Evolutionary conservation across 345 rosid species (phyloP).

Genomic region (Hibiscus trionum): DNA sequence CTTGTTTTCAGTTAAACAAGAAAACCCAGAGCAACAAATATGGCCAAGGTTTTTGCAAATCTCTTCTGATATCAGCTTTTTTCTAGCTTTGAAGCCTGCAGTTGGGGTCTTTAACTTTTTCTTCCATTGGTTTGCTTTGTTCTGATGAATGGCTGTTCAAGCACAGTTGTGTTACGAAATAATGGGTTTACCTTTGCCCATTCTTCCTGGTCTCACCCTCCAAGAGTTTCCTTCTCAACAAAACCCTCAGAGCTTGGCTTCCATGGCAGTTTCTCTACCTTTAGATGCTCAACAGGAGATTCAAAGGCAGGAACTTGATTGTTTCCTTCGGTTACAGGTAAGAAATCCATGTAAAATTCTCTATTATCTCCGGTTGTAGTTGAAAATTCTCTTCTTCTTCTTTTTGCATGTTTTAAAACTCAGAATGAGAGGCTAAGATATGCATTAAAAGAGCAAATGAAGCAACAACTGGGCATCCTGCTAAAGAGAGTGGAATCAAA

Average conservation of each 20-base stretch:
- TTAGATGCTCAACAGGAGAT: background rate
- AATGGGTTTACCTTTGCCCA: background rate
- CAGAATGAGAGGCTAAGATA: background rate
- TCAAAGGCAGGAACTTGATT: background rate
- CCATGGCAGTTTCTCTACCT: background rate
- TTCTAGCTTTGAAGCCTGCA: too few relatives aligned
- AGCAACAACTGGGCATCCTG: too few relatives aligned
- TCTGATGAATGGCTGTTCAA: conserved; percentile 10
- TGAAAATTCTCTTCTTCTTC: too few relatives aligned
- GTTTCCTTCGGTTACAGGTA: background rate
- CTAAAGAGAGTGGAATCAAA: background rate
- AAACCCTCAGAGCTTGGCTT: background rate
- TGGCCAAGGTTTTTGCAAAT: too few relatives aligned
- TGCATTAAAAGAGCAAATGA: background rate
- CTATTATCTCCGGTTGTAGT: too few relatives aligned
- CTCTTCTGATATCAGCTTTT: too few relatives aligned
- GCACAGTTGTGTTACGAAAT: background rate
- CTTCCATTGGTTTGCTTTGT: too few relatives aligned
- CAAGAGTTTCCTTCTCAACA: background rate
- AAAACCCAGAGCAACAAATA: background rate
- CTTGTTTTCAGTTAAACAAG: conserved; percentile 22
- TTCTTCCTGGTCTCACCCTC: background rate
- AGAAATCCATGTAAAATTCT: background rate
- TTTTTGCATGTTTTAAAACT: too few relatives aligned
- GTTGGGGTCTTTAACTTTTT: too few relatives aligned